Evolutionary conservation across 1,139 yeast genomes (phyloP), one percentile per base, ranked within the genome.

Genomic region (Barnettozyma hawaiiensis): DNA sequence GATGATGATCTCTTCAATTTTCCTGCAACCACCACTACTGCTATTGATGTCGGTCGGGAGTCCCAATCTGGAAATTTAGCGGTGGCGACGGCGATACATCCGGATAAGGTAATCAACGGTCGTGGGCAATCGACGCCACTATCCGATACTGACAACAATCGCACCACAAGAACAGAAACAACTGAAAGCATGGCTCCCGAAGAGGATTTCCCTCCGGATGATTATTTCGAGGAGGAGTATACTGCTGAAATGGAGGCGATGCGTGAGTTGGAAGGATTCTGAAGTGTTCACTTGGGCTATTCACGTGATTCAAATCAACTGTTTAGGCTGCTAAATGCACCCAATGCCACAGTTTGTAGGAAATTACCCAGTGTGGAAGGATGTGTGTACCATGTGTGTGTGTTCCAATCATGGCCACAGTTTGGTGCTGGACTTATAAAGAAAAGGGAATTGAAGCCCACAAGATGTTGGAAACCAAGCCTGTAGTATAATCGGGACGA

Each of bases 191-290:
- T n/a, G 12, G 14, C 18, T 19, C 19, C 33, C 3, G 31, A 40
- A 21, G 54, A 47, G 2, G 53, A 48, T 12, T 43, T 51, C 22
- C 40, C 45, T 5, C 37, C 37, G 1, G 22, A 24, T 11, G 46
- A 42, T 8, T 36, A 44, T 14, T 42, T 34, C 23, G 52, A 49
- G n/a, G 53, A 47, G 9, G 46, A 48, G n/a, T 51, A 46, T 22
- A 55, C 44, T 10, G 57, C 53, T 7, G 57, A 53, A 38, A 40
- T 47, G 52, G 55, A 51, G 32, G 51, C 54, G 12, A 41, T 51
- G 52, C 46, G 50, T 24, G 53, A 47, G 15, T 40, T 45, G 21
- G 55, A 52, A 11, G 31, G 35, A 7, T 7, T 21, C 31, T 41
- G n/a, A 8, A 40, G 21, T 18, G 11, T 22, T 22, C 9, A 4